A percentile compares a stretch with the other conserved stretches of the same genome.
Evolutionary conservation across 1,284 basidiomycete genomes (phyloP).

Genomic region (Microbotryum violaceum): DNA sequence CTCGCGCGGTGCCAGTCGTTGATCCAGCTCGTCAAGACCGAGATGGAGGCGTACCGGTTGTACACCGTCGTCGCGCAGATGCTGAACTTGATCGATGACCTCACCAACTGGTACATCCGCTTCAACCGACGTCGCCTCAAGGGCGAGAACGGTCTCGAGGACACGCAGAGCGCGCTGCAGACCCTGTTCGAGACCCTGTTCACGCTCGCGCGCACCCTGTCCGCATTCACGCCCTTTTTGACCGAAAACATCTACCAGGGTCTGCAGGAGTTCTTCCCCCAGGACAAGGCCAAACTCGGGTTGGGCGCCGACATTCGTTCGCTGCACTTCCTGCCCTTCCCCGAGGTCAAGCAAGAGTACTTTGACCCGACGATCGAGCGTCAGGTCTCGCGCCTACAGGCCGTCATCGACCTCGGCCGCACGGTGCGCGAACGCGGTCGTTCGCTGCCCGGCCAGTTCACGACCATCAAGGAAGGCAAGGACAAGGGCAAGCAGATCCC

Average conservation of each 20-base stretch:
- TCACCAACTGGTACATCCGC: constrained; percentile 99
- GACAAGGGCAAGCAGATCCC: background rate
- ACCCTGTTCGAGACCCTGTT: constrained; percentile 92
- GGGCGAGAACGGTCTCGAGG: constrained; percentile 85
- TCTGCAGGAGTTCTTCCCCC: constrained; percentile 73
- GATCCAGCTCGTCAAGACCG: constrained; percentile 80
- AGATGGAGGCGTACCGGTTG: constrained; percentile 92
- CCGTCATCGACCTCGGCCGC: constrained; percentile 86
- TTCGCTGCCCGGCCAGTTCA: constrained; percentile 75
- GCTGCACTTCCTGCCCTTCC: constrained; percentile 92
- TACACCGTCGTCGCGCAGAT: constrained; percentile 96
- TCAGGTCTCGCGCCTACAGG: constrained; percentile 88
- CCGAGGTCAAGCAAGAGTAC: constrained; percentile 86
- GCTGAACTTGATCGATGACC: constrained; percentile 84
- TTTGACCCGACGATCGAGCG: constrained; percentile 94
- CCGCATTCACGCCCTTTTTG: constrained; percentile 96
- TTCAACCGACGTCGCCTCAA: constrained; percentile 95
- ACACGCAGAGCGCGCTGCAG: constrained; percentile 83
- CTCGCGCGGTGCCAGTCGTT: constrained; percentile 93
- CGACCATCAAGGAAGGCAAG: too few species aligned
- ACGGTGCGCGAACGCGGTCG: constrained; percentile 76
- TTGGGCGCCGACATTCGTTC: constrained; percentile 72
- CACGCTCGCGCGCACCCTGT: constrained; percentile 92
- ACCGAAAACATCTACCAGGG: constrained; percentile 96
- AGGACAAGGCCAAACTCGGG: constrained; percentile 42